Conservation (phyloP, 805 yeast species). For the Wickerhamiella spandovensis region DNA sequence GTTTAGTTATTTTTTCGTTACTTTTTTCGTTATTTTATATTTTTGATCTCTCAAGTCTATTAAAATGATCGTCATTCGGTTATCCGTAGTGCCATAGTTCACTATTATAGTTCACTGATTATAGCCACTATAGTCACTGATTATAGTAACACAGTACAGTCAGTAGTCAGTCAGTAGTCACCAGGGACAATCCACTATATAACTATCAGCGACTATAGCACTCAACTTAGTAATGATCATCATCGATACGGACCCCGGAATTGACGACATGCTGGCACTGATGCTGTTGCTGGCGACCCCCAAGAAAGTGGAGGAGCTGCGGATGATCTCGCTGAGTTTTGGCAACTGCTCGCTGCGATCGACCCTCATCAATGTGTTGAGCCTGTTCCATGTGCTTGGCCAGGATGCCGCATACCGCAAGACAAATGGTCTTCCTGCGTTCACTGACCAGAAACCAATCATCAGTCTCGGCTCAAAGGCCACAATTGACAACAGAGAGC, state of each 20-base stretch:
- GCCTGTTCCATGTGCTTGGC: constrained; percentile 25
- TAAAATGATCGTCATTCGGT: too few species aligned
- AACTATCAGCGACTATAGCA: too few species aligned
- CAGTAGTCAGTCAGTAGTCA: too few species aligned
- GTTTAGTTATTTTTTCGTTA: too few species aligned
- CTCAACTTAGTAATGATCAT: constrained; percentile 18
- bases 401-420: constrained; percentile 21
- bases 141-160: too few species aligned
- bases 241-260: constrained; percentile 32
- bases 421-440: constrained; percentile 12
- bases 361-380: constrained; percentile 25
- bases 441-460: constrained; percentile 22
- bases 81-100: too few species aligned
- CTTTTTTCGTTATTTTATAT: too few species aligned
- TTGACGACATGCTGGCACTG: constrained; percentile 30
- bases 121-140: too few species aligned
- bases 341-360: constrained; percentile 27
- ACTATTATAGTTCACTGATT: too few species aligned
- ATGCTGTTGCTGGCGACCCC: constrained; percentile 25
- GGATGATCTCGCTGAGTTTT: constrained; percentile 25
- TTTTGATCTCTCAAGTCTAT: too few species aligned
- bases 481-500: constrained; percentile 18
- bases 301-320: constrained; percentile 17
- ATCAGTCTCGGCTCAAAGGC: constrained; percentile 24
- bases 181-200: too few species aligned